Base-by-base conservation (phyloP, 2,329 filamentous ascomycete genomes). In the Ampelomyces quisqualis region DNA sequence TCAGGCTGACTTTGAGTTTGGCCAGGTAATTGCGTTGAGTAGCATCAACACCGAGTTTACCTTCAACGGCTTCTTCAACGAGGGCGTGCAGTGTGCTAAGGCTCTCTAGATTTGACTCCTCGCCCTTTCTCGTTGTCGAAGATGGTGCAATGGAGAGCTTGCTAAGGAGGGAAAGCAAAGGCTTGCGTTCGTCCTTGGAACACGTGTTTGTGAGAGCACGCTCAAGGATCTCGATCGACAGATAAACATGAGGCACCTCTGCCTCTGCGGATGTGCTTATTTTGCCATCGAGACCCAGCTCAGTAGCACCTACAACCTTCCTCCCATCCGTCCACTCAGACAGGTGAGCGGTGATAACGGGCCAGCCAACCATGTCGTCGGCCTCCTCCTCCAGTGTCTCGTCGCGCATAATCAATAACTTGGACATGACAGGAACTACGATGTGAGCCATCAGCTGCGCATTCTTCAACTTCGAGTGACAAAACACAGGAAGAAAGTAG, bases 321-420 rank as follows among this genome's bases (percentile, higher is more conserved):
- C 91, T 77, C 24, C 90, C 90, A 65, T 97, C 91, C 0, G 91
- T 97, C 93, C 91, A 97, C 65, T 97, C 91, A 1, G 90, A 81
- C 6, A 97, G 73, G 59, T 90, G 91, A 3, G 87, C 82, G 1
- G 88, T 89, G 43, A 95, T 87, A 3, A 84, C 80, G 29, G 81
- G 78, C 51, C 94, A 78, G 55, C 84, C 82, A 7, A 91, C 86
- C 82, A 94, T 90, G 20, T 68, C 69, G 18, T 67, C 67, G 18
- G 86, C 88, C 21, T 87, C 89, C 33, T 80, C 88, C 18, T 88
- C 89, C 33, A 87, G 83, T 58, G 86, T 79, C 6, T 81, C 79
- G 33, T 82, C 79, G 2, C 75, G 74, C 20, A 77, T 70, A 26
- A 75, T 70, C 38, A 77, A 61, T 0, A 95, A 78, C 9, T 84